Base-by-base conservation (phyloP, 257 asterid genomes). In the Perilla frutescens region DNA sequence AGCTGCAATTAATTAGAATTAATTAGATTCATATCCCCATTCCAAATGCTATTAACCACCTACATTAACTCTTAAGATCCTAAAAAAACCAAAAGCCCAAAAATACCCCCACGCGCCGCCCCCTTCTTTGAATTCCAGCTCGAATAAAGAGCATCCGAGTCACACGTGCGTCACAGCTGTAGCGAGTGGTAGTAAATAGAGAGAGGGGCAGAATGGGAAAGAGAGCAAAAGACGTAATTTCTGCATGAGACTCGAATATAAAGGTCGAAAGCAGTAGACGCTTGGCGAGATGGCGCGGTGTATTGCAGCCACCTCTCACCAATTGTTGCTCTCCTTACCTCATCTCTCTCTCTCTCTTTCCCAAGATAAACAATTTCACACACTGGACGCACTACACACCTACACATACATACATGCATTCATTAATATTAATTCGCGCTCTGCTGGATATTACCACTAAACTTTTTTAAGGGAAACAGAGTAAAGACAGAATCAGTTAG, bases 241-340 rank as follows among this genome's bases (percentile, higher is more conserved):
- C 78, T 89, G 92, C 96, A 91, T 91, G 96, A 73, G 79, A 67
- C 82, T 76, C 83, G 82, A 78, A 80, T 77, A 77, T 56, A 74
- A 77, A 88, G 93, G 88, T 58, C 54, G 20, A 72, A 4, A 61
- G 9, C 45, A 74, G 69, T 5, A 51, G 95, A 86, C 96, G 98
- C 92, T 81, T 91, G 97, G 88, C 96, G 66, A 71, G 20, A 37
- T 72, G 75, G 77, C 81, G 79, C 59, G 49, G 81, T 72, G 77
- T 79, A n/a, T 80, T 51, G 79, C 89, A 80, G 89, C 87, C 93
- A 80, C 54, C 75, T 82, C 84, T 79, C 83, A 65, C 81, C 89
- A 79, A 80, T 80, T 78, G 79, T 62, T 53, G 2, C 51, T 62
- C 73, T 48, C 37, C 48, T 34, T 13, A 14, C 40, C 20, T 29